phyloP scores from a whole-genome alignment of 73 alveolate species.

The Tetrahymena thermophila region DNA sequence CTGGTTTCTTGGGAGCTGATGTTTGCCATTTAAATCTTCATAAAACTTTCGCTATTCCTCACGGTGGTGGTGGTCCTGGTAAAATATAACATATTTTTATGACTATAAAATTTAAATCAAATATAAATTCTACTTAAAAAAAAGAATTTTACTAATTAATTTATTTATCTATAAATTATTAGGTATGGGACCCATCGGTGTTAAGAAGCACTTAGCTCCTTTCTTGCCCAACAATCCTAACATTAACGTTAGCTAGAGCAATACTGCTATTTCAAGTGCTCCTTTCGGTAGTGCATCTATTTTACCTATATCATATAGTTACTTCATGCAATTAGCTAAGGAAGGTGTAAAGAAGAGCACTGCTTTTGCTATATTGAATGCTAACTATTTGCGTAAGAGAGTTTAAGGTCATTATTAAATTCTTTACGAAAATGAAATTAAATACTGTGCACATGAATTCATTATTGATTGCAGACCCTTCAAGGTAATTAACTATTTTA shows the following conservation, averaged over 20 bases:
- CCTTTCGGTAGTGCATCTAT: constrained; percentile 72
- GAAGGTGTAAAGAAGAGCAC: constrained; percentile 38
- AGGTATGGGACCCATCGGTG: constrained; percentile 95
- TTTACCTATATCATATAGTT: constrained; percentile 55
- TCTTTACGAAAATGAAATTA: constrained; percentile 57
- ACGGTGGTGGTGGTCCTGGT: constrained; percentile 97
- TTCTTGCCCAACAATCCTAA: constrained; percentile 65
- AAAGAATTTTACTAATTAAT: not conserved
- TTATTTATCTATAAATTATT: not conserved
- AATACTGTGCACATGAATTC: constrained; percentile 74
- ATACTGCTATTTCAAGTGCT: constrained; percentile 57
- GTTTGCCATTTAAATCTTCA: constrained; percentile 76
- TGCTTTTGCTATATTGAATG: constrained; percentile 77
- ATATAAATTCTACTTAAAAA: not conserved
- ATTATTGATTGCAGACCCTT: constrained; percentile 73
- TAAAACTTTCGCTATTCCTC: constrained; percentile 80
- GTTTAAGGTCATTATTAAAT: constrained; percentile 67
- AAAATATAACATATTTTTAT: not conserved
- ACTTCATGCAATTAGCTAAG: constrained; percentile 26
- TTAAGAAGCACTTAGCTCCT: constrained; percentile 58
- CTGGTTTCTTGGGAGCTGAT: constrained; percentile 92
- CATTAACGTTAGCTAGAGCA: not conserved
- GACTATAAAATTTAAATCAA: not conserved
- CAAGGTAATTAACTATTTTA: constrained; percentile 26
- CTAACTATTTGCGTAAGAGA: constrained; percentile 80